Conservation (phyloP, 2,329 filamentous ascomycete genomes). For the Aureobasidium mangrovei region DNA sequence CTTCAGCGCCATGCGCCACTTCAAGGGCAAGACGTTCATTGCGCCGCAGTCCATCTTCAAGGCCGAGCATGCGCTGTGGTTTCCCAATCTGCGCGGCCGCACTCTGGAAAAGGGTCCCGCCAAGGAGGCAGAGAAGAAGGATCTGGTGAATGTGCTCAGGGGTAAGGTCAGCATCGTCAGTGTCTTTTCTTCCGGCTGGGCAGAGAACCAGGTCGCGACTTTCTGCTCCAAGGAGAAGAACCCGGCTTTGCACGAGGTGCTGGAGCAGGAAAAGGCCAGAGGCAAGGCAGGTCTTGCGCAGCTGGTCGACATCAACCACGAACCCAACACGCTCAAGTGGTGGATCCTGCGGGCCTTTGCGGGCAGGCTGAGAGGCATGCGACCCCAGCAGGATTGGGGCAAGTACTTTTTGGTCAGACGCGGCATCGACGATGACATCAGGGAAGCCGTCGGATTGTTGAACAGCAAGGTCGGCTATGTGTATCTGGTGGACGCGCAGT, state of each 20-base stretch:
- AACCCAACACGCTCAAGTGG: constrained; percentile 64
- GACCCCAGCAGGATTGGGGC: constrained; percentile 43
- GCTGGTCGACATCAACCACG: constrained; percentile 77
- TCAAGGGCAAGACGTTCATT: constrained; percentile 84
- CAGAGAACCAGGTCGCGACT: constrained; percentile 65
- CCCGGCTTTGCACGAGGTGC: constrained; percentile 54
- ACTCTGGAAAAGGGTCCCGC: constrained; percentile 69
- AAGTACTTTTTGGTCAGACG: constrained; percentile 52
- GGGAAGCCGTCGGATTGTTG: constrained; percentile 57
- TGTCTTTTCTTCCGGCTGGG: constrained; percentile 79
- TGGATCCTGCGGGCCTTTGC: constrained; percentile 49
- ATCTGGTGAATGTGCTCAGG: constrained; percentile 68
- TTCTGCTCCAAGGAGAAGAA: constrained; percentile 62
- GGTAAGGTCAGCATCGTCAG: constrained; percentile 71
- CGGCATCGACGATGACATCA: constrained; percentile 47
- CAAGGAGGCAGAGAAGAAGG: constrained; percentile 46
- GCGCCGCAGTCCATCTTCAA: constrained; percentile 79
- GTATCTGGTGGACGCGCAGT: constrained; percentile 79
- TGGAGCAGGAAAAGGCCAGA: constrained; percentile 44
- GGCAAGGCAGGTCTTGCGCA: constrained; percentile 44
- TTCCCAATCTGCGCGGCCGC: constrained; percentile 80
- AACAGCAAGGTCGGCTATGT: constrained; percentile 92
- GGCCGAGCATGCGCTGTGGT: constrained; percentile 73
- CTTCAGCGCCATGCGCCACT: constrained; percentile 76
- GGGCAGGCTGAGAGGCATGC: constrained; percentile 39